Evolutionary conservation across 2,329 filamentous ascomycete genomes (phyloP).

Genomic region (Stachybotrys chartarum): DNA sequence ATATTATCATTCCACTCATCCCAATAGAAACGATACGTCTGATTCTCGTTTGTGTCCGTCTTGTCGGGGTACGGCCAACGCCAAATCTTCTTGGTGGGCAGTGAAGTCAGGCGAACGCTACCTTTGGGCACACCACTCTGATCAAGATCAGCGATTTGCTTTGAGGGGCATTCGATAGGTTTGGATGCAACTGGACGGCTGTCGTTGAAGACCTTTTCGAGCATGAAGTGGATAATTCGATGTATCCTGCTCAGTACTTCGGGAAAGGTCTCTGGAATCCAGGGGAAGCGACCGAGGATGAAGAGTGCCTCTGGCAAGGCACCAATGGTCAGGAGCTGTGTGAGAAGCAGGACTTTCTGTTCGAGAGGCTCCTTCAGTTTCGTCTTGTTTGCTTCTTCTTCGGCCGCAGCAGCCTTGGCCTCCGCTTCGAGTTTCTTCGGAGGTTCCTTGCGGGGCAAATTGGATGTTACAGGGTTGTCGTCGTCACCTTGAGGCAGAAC

Average conservation of each 20-base stretch:
- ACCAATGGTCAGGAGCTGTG: conserved; percentile 81
- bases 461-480: conserved; percentile 51
- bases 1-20: conserved; percentile 95
- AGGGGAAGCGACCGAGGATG: conserved; percentile 85
- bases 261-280: conserved; percentile 79
- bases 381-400: conserved; percentile 39
- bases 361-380: conserved; percentile 67
- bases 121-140: conserved; percentile 64
- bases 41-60: conserved; percentile 65
- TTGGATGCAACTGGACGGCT: conserved; percentile 27
- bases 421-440: conserved; percentile 44
- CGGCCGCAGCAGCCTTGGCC: conserved; percentile 37
- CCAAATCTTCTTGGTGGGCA: conserved; percentile 58
- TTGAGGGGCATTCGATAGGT: conserved; percentile 30
- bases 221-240: conserved; percentile 74
- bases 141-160: conserved; percentile 45
- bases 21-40: conserved; percentile 92
- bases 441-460: conserved; percentile 40
- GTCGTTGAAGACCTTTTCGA: conserved; percentile 63
- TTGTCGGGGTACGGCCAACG: conserved; percentile 82
- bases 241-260: conserved; percentile 76
- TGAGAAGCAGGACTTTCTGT: conserved; percentile 80
- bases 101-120: conserved; percentile 52
- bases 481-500: conserved; percentile 63
- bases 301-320: conserved; percentile 90